phyloP scores from a whole-genome alignment of 805 yeast genomes.

The Saccharomycopsis babjevae region DNA sequence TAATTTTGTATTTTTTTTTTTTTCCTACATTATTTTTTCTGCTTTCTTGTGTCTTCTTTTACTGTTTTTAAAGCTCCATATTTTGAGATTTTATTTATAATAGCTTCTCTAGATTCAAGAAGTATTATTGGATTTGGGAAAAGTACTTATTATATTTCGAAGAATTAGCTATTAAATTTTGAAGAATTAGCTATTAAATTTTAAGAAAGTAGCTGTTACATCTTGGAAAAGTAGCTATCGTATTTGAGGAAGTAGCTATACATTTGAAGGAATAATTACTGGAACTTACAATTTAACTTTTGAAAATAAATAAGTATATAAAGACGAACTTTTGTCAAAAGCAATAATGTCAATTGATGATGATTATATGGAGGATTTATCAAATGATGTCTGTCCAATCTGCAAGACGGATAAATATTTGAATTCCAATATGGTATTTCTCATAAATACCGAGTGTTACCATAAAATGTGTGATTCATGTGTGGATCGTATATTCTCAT shows the following conservation, averaged over 20 bases:
- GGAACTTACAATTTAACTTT: background rate
- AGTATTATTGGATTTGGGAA: too few species aligned
- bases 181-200: too few species aligned
- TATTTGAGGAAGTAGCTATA: too few species aligned
- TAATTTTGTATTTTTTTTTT: background rate
- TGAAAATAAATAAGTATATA: background rate
- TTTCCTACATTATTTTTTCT: too few species aligned
- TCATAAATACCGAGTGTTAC: constrained; percentile 94
- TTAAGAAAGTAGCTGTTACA: too few species aligned
- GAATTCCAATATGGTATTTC: constrained; percentile 85
- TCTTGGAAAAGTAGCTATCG: too few species aligned
- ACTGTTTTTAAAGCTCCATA: background rate
- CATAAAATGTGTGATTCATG: constrained; percentile 96
- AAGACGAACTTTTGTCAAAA: background rate
- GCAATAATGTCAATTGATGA: background rate
- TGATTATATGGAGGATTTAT: constrained; percentile 32
- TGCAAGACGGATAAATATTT: constrained; percentile 92
- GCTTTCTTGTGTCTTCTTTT: too few species aligned
- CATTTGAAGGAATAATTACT: background rate
- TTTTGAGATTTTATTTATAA: background rate
- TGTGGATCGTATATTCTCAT: constrained; percentile 86
- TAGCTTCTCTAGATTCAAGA: background rate
- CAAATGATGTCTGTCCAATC: constrained; percentile 87
- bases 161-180: too few species aligned
- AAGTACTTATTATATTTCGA: too few species aligned